A percentile compares a stretch with the other conserved stretches of the same genome.
Evolutionary conservation across 768 basidiomycete species (phyloP).

Genomic region (Tulasnella sp.): DNA sequence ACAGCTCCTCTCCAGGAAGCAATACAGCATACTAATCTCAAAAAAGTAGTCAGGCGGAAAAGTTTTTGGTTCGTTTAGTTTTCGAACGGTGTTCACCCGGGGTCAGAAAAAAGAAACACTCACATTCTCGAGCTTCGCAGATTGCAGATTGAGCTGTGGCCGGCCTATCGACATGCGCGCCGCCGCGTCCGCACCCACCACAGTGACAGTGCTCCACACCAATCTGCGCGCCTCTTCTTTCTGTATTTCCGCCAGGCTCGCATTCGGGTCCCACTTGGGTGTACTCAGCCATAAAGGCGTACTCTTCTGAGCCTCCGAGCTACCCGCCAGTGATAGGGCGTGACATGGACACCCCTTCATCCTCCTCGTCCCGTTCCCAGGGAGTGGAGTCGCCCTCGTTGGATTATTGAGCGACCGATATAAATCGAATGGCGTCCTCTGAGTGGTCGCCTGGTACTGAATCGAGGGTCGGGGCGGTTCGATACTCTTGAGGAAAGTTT

Average conservation of each 20-base stretch:
- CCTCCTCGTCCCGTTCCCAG: too few species aligned
- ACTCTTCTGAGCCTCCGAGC: background rate
- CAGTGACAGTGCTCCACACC: slow-evolving; percentile 17
- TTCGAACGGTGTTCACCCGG: too few species aligned
- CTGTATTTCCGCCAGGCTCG: slow-evolving; percentile 5
- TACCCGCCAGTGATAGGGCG: background rate
- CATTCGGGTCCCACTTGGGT: slow-evolving; percentile 13
- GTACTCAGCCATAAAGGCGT: slow-evolving; percentile 18
- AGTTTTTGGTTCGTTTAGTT: too few species aligned
- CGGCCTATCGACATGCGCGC: slow-evolving; percentile 7
- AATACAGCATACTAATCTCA: slow-evolving; percentile 7
- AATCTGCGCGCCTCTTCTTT: slow-evolving; percentile 16
- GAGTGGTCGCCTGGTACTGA: slow-evolving; percentile 3
- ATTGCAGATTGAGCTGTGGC: slow-evolving; percentile 7
- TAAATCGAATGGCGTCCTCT: slow-evolving; percentile 3
- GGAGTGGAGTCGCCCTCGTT: too few species aligned
- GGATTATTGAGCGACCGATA: background rate
- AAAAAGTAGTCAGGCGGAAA: too few species aligned
- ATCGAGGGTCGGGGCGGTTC: background rate
- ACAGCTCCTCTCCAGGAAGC: slow-evolving; percentile 14
- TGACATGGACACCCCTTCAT: slow-evolving; percentile 11
- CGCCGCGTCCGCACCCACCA: slow-evolving; percentile 8
- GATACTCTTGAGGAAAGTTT: too few species aligned
- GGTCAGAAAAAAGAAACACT: background rate
- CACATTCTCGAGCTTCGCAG: slow-evolving; percentile 16